Conservation (phyloP, 805 yeast genomes). For the Zygosaccharomyces lentus region DNA sequence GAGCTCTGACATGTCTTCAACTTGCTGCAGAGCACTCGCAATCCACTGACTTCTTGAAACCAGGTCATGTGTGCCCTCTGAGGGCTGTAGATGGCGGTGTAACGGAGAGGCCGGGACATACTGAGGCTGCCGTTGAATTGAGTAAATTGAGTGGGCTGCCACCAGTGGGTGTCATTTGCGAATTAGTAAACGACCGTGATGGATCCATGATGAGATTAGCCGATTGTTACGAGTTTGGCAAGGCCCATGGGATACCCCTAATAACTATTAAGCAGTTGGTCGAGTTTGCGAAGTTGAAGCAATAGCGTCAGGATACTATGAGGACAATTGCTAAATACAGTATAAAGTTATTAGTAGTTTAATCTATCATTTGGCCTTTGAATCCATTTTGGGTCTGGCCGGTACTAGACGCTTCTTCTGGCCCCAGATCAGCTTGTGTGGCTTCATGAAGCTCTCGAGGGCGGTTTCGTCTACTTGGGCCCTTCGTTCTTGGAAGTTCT, state of each 20-base stretch:
- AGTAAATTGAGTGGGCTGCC: slow-evolving; percentile 69
- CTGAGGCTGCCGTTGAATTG: slow-evolving; percentile 94
- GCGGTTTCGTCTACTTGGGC: slow-evolving; percentile 56
- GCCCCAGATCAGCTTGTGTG: slow-evolving; percentile 78
- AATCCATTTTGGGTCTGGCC: slow-evolving; percentile 50
- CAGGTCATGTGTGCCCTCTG: slow-evolving; percentile 92
- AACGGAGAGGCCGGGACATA: slow-evolving; percentile 82
- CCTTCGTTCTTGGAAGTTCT: slow-evolving; percentile 77
- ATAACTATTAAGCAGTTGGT: slow-evolving; percentile 65
- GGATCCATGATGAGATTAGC: slow-evolving; percentile 93
- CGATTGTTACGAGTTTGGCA: slow-evolving; percentile 72
- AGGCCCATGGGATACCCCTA: slow-evolving; percentile 57
- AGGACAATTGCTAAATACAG: neutral
- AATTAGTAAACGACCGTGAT: slow-evolving; percentile 85
- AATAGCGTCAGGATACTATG: neutral
- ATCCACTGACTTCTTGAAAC: slow-evolving; percentile 71
- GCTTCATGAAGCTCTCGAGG: slow-evolving; percentile 70
- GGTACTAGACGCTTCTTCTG: slow-evolving; percentile 69
- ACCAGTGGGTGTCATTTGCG: slow-evolving; percentile 92
- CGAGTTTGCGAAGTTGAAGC: slow-evolving; percentile 6
- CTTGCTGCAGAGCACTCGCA: slow-evolving; percentile 54
- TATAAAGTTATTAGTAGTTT: neutral
- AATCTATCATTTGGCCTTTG: slow-evolving; percentile 24
- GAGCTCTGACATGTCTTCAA: slow-evolving; percentile 73
- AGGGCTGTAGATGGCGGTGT: slow-evolving; percentile 87